These are phyloP conservation scores for Salix caprea DNA, from an alignment of 345 rosid genomes.

Conservation along the genomic window DNA sequence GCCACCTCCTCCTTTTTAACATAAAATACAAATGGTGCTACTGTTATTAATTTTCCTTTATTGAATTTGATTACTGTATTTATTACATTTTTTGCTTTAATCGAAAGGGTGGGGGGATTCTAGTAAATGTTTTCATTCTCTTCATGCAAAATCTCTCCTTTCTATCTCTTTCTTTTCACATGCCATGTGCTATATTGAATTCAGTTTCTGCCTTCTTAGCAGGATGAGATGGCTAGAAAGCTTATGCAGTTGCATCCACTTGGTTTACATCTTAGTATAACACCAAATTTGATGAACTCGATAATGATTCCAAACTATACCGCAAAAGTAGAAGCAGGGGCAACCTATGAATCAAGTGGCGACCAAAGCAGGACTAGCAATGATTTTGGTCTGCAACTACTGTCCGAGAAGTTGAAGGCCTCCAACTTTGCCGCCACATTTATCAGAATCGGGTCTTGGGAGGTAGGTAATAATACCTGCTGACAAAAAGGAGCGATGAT, in stretches of 20 bases:
- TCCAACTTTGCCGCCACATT: constrained; percentile 30
- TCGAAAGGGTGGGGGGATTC: background rate
- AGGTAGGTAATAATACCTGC: constrained; percentile 38
- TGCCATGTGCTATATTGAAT: background rate
- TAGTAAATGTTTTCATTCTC: background rate
- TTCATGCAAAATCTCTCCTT: background rate
- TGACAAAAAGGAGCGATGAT: background rate
- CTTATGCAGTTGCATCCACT: constrained; percentile 18
- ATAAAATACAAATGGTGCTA: background rate
- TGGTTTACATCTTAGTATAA: constrained; percentile 14
- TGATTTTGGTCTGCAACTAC: constrained; percentile 1
- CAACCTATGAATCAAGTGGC: background rate
- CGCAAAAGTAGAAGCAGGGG: background rate
- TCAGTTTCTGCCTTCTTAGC: background rate
- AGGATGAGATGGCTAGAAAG: constrained; percentile 1
- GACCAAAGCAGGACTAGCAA: background rate
- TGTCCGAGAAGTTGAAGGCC: constrained; percentile 37
- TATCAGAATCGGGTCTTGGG: constrained; percentile 42
- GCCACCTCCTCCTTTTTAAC: background rate
- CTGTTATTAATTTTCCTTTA: background rate
- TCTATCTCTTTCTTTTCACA: background rate
- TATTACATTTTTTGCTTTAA: background rate
- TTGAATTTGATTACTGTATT: background rate
- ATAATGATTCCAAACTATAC: background rate
- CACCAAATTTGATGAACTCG: constrained; percentile 3